Percentiles rank a stretch among this genome's conserved stretches.
Evolutionary conservation across 345 rosid species (phyloP).

Genomic region (Camelina laxa): DNA sequence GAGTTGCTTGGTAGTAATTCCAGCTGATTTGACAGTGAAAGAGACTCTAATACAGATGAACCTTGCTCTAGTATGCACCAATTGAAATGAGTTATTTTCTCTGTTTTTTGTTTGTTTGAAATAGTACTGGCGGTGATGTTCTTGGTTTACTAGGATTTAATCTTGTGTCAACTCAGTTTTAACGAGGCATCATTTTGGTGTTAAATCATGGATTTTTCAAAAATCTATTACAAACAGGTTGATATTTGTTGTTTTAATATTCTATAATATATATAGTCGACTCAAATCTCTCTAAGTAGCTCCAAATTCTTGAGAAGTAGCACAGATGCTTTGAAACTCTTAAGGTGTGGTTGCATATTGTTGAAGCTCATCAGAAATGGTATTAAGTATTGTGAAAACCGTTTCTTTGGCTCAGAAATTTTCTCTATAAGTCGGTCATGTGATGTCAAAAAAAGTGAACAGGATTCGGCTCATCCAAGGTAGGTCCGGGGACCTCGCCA

Average conservation of each 20-base stretch:
- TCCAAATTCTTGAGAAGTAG: background rate
- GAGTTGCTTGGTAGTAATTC: constrained; percentile 53
- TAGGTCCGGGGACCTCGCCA: constrained; percentile 18
- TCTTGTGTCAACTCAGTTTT: background rate
- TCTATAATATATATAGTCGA: background rate
- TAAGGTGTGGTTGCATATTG: background rate
- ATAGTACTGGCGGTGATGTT: background rate
- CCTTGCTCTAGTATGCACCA: background rate
- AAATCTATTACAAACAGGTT: background rate
- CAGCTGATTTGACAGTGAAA: constrained; percentile 36
- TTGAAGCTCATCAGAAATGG: background rate
- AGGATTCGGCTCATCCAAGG: background rate
- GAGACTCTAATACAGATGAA: constrained; percentile 4
- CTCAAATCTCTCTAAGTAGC: background rate
- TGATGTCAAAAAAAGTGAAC: background rate
- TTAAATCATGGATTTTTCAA: background rate
- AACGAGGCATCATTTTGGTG: background rate
- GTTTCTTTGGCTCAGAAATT: background rate
- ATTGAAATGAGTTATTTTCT: constrained; percentile 17
- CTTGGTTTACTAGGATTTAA: constrained; percentile 7
- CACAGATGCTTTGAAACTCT: background rate
- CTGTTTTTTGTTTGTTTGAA: background rate
- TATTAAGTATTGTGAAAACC: background rate
- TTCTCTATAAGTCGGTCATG: background rate
- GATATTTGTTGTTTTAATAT: background rate